Conservation (phyloP, 1,139 yeast genomes). For the Debaryomyces subglobosus region DNA sequence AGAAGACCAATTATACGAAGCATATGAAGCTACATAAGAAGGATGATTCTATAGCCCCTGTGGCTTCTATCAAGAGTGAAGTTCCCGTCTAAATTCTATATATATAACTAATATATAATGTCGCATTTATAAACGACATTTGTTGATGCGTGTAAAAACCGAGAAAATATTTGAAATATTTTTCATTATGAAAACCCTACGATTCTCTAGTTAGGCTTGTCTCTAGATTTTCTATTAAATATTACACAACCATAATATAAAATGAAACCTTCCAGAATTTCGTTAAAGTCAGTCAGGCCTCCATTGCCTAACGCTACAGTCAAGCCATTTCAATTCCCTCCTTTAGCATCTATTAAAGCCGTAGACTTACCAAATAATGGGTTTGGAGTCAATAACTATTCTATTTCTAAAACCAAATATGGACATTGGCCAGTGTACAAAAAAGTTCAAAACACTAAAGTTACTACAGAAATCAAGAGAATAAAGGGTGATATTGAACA, state of each 20-base stretch:
- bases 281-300: conserved; percentile 30
- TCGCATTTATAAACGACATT: conserved; percentile 1
- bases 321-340: conserved; percentile 31
- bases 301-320: conserved; percentile 21
- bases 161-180: conserved; percentile 5
- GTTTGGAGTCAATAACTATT: conserved; percentile 51
- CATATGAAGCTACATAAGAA: conserved; percentile 37
- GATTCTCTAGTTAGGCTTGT: background rate
- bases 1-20: conserved; percentile 39
- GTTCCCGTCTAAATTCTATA: background rate
- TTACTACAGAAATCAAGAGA: conserved; percentile 64
- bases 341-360: conserved; percentile 28
- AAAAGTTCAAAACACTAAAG: conserved; percentile 56
- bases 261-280: conserved; percentile 32
- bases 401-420: conserved; percentile 53
- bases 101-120: conserved; percentile 1
- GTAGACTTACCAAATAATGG: conserved; percentile 40
- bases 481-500: conserved; percentile 62
- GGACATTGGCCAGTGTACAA: conserved; percentile 75
- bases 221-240: background rate
- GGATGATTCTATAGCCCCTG: background rate
- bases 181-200: conserved; percentile 1
- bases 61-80: background rate
- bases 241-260: background rate
- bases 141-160: conserved; percentile 4